Conservation (phyloP, 495 filamentous ascomycete species). For the Aspergillus affinis region DNA sequence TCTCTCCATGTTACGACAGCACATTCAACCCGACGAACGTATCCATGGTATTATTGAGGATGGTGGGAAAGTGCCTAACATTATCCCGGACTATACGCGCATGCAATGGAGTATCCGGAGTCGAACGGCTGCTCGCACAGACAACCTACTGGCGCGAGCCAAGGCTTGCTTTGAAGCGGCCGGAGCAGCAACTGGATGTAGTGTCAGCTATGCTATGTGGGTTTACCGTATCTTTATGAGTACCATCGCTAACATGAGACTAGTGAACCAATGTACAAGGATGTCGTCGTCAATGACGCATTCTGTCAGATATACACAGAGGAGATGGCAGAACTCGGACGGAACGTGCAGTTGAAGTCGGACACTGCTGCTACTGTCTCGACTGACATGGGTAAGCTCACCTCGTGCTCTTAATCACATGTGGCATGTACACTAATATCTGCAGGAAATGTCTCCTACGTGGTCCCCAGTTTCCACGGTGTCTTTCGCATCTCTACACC, state of each 20-base stretch:
- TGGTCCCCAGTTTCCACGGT: constrained; percentile 2
- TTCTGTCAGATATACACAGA: background rate
- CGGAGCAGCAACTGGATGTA: constrained; percentile 46
- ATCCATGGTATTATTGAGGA: constrained; percentile 51
- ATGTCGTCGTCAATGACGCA: background rate
- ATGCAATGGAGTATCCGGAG: constrained; percentile 43
- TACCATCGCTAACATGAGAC: background rate
- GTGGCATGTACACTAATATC: background rate
- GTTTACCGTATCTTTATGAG: too few species aligned
- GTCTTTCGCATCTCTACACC: constrained; percentile 1
- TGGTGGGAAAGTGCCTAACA: constrained; percentile 49
- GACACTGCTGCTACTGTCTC: background rate
- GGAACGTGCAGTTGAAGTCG: background rate
- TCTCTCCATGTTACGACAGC: constrained; percentile 54
- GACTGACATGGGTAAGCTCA: constrained; percentile 6
- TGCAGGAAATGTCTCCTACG: constrained; percentile 11
- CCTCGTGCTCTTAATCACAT: background rate
- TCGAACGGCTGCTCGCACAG: constrained; percentile 31
- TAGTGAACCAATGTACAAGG: background rate
- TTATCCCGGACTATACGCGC: constrained; percentile 52
- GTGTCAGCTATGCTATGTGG: background rate
- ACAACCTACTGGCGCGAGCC: constrained; percentile 35
- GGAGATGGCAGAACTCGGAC: background rate
- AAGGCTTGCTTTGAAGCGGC: constrained; percentile 49
- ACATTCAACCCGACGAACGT: constrained; percentile 53